Conservation (phyloP, 192 early-diverging fungal species). For the Neocallimastix lanati region DNA sequence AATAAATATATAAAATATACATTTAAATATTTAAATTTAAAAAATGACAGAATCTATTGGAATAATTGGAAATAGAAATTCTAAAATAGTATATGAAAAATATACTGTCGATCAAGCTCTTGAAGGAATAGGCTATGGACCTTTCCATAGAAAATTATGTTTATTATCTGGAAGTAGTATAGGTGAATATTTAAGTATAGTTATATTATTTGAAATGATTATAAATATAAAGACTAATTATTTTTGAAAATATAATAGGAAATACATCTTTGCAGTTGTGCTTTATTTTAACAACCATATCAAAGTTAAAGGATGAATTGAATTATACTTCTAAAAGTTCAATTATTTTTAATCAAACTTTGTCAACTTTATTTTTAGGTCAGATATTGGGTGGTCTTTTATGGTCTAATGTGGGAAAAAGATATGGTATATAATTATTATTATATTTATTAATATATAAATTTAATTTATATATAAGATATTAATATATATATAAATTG, state of each 20-base stretch:
- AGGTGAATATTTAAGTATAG: neutral
- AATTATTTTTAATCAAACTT: neutral
- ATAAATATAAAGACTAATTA: too few relatives aligned
- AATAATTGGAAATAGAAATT: neutral
- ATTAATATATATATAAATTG: neutral
- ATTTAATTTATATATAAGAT: too few relatives aligned
- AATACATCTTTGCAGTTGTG: neutral
- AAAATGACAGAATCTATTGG: neutral
- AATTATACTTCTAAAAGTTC: neutral
- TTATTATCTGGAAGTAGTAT: neutral
- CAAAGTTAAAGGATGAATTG: neutral
- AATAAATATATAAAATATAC: too few relatives aligned
- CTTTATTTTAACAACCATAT: neutral
- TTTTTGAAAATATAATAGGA: neutral
- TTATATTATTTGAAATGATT: too few relatives aligned
- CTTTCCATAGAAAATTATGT: neutral
- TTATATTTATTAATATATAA: too few relatives aligned
- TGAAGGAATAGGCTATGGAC: neutral
- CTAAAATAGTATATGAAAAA: neutral
- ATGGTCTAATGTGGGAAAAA: neutral
- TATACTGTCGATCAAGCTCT: neutral
- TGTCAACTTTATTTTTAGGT: neutral
- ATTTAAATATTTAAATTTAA: too few relatives aligned
- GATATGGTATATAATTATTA: neutral
- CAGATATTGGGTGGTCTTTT: neutral